phyloP scores from a whole-genome alignment of 768 basidiomycete species.

The Russula ochroleuca region DNA sequence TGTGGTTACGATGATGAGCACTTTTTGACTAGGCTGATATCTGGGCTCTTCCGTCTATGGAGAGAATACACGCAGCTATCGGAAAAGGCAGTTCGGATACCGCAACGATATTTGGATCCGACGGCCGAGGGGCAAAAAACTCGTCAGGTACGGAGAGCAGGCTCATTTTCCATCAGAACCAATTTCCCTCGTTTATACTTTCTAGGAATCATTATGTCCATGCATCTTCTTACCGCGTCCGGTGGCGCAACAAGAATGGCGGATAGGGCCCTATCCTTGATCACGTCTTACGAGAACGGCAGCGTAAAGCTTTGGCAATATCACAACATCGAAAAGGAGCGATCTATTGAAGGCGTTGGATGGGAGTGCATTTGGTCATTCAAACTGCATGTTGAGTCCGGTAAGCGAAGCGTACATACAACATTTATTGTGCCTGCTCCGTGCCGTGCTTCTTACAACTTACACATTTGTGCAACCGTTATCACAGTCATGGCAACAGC shows the following conservation, averaged over 20 bases:
- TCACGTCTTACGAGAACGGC: slow-evolving; percentile 85
- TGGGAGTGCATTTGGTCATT: slow-evolving; percentile 69
- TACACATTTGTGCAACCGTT: not conserved
- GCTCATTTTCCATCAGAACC: not conserved
- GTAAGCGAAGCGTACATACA: slow-evolving; percentile 41
- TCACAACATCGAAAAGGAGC: slow-evolving; percentile 38
- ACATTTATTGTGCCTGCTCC: not conserved
- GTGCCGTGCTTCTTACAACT: not conserved
- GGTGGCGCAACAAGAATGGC: not conserved
- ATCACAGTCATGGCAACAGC: slow-evolving; percentile 79
- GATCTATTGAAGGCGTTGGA: slow-evolving; percentile 63
- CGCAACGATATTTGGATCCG: slow-evolving; percentile 34
- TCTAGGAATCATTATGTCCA: slow-evolving; percentile 84
- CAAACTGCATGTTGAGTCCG: slow-evolving; percentile 67
- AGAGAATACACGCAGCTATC: slow-evolving; percentile 80
- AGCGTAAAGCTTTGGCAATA: slow-evolving; percentile 67
- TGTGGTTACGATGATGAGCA: not conserved
- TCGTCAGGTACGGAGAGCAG: slow-evolving; percentile 46
- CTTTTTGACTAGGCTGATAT: slow-evolving; percentile 64
- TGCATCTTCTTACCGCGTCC: slow-evolving; percentile 52
- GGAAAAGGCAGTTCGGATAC: slow-evolving; percentile 48
- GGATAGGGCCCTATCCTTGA: slow-evolving; percentile 47
- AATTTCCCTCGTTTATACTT: not conserved
- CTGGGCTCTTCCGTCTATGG: slow-evolving; percentile 66
- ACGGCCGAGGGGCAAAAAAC: slow-evolving; percentile 46